Evolutionary conservation across 2,329 filamentous ascomycete genomes (phyloP).

Genomic region (Dryadomyces quercus-mongolicae): DNA sequence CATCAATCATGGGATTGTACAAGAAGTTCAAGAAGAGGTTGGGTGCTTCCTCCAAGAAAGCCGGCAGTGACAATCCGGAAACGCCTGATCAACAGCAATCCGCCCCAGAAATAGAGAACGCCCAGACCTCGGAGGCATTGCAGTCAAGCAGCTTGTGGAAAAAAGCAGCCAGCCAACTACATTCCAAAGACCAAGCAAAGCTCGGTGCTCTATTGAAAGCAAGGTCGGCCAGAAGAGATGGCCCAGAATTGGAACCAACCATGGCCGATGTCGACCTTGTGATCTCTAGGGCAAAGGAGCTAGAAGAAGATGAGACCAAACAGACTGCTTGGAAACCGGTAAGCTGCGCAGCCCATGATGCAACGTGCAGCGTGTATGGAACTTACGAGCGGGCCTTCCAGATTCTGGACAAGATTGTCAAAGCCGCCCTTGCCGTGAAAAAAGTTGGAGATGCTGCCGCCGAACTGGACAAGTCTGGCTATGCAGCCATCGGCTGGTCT

Average conservation of each 20-base stretch:
- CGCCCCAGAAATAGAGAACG: background rate
- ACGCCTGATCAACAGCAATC: background rate
- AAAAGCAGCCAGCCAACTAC: background rate
- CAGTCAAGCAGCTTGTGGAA: background rate
- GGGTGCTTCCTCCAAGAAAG: background rate
- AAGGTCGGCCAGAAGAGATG: background rate
- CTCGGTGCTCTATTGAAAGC: background rate
- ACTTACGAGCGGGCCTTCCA: background rate
- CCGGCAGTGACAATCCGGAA: background rate
- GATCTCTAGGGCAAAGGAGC: background rate
- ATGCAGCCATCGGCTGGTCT: slow-evolving; percentile 1
- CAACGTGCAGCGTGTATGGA: background rate
- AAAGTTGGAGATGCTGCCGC: background rate
- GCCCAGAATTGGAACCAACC: background rate
- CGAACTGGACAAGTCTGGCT: background rate
- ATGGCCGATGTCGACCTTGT: background rate
- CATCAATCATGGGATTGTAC: background rate
- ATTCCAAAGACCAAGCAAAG: background rate
- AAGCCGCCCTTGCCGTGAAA: background rate
- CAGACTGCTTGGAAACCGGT: background rate
- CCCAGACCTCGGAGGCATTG: background rate
- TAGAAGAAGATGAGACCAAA: background rate
- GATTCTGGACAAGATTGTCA: background rate
- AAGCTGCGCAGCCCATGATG: background rate
- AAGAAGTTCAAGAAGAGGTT: background rate